These are phyloP conservation scores for Chytriomyces sp. DNA, from an alignment of 192 early-diverging fungal genomes.

Conservation along the genomic window DNA sequence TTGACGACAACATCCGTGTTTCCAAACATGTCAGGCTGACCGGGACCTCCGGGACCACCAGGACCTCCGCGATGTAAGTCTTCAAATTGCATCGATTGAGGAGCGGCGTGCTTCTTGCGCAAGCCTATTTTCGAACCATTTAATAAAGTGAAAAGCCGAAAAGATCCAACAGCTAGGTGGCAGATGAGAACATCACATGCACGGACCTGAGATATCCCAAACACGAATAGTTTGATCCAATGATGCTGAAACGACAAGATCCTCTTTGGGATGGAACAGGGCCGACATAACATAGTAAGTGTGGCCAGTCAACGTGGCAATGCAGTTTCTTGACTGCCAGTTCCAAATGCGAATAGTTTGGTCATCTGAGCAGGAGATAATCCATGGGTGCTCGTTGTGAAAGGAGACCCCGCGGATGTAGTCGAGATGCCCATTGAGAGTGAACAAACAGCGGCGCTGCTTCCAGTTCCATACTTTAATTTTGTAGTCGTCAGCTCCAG, in stretches of 20 bases:
- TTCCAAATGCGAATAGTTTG: conserved; percentile 99
- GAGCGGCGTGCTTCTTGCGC: conserved; percentile 81
- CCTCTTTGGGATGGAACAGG: conserved; percentile 97
- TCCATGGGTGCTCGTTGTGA: conserved; percentile 98
- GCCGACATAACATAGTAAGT: conserved; percentile 99
- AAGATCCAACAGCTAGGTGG: not conserved
- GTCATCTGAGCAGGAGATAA: conserved; percentile 94
- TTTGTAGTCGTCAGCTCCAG: conserved; percentile 99
- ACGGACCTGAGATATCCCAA: conserved; percentile 95
- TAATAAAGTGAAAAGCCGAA: not conserved
- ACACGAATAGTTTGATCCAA: conserved; percentile 97
- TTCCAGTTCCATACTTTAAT: conserved; percentile 99
- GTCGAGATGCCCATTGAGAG: conserved; percentile 96
- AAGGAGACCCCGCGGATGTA: conserved; percentile 97
- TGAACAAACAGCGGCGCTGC: conserved; percentile 92
- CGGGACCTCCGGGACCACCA: conserved; percentile 37
- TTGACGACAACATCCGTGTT: conserved; percentile 96
- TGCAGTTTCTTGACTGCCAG: conserved; percentile 98
- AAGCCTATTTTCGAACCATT: conserved; percentile 56
- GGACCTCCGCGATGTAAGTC: conserved; percentile 35
- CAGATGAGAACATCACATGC: not conserved
- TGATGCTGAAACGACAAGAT: conserved; percentile 93
- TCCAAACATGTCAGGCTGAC: conserved; percentile 95
- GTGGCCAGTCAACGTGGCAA: conserved; percentile 96
- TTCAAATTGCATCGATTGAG: conserved; percentile 38